Percentiles rank a stretch among this genome's conserved stretches.
phyloP scores from a whole-genome alignment of 768 basidiomycete genomes.

The Suillus fuscotomentosus region DNA sequence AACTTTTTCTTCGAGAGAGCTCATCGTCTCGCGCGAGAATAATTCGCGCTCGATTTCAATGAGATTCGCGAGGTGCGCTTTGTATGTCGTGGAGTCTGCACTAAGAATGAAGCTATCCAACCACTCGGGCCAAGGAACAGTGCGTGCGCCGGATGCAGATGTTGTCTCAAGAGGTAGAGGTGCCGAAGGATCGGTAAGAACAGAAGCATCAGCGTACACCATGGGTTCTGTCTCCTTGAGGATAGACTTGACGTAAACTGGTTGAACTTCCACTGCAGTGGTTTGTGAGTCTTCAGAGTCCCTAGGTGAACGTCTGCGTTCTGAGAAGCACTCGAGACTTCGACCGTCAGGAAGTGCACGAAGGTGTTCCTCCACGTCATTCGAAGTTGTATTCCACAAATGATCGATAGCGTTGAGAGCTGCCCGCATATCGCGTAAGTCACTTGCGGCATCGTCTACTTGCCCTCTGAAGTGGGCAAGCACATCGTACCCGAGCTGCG shows the following conservation, averaged over 20 bases:
- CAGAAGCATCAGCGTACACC: constrained; percentile 15
- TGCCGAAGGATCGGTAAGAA: constrained; percentile 18
- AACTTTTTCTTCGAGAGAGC: constrained; percentile 23
- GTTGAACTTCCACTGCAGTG: constrained; percentile 43
- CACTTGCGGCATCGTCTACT: constrained; percentile 48
- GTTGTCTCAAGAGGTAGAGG: constrained; percentile 17
- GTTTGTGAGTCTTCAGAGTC: constrained; percentile 68
- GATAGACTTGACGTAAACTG: constrained; percentile 13
- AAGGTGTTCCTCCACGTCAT: constrained; percentile 46
- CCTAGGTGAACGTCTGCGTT: constrained; percentile 41
- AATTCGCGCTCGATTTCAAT: constrained; percentile 36
- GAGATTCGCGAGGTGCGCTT: constrained; percentile 32
- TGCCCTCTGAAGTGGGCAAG: constrained; percentile 52
- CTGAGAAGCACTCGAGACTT: constrained; percentile 12
- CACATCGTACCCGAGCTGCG: constrained; percentile 44
- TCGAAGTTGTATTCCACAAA: constrained; percentile 43
- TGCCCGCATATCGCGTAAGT: constrained; percentile 46
- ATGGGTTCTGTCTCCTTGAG: constrained; percentile 15
- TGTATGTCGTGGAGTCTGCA: constrained; percentile 35
- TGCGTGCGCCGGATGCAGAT: constrained; percentile 22
- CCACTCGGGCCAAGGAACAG: constrained; percentile 40
- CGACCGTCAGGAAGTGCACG: constrained; percentile 5
- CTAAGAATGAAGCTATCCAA: constrained; percentile 36
- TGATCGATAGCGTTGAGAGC: constrained; percentile 43
- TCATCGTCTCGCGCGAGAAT: constrained; percentile 21